Conservation (phyloP, 331 rosid genomes). For the Malus hybrid region DNA sequence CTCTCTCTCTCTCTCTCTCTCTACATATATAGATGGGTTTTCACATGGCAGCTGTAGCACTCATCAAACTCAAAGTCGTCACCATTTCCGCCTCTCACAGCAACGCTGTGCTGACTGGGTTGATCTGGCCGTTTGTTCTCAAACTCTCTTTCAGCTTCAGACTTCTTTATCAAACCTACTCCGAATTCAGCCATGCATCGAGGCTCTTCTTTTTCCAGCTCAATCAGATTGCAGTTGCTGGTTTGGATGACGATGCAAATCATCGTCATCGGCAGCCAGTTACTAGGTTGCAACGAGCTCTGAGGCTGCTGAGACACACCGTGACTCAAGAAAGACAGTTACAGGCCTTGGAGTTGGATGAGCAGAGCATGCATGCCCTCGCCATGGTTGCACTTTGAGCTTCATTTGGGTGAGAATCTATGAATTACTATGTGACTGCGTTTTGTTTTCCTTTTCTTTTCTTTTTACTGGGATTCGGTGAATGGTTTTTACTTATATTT, state of each 20-base stretch:
- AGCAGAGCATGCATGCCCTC: constrained; percentile 26
- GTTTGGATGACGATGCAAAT: background rate
- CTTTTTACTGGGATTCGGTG: background rate
- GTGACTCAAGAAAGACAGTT: background rate
- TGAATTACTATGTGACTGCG: background rate
- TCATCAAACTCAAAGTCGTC: constrained; percentile 17
- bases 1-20: no score
- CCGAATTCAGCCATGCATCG: constrained; percentile 16
- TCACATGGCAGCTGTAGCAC: constrained; percentile 20
- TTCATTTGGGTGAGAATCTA: background rate
- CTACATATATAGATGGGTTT: constrained; percentile 18
- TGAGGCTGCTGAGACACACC: background rate
- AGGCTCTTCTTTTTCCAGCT: constrained; percentile 50
- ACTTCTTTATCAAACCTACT: constrained; percentile 12
- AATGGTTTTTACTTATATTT: no score
- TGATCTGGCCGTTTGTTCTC: constrained; percentile 21
- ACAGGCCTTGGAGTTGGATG: background rate
- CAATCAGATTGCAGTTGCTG: constrained; percentile 31
- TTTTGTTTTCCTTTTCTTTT: background rate
- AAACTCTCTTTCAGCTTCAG: constrained; percentile 32
- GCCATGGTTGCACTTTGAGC: constrained; percentile 36
- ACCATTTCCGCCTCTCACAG: constrained; percentile 6
- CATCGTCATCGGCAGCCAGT: background rate
- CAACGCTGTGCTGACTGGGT: constrained; percentile 14
- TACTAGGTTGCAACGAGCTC: background rate